Conservation (phyloP, 169 alveolate genomes). For the Eimeria maxima region DNA sequence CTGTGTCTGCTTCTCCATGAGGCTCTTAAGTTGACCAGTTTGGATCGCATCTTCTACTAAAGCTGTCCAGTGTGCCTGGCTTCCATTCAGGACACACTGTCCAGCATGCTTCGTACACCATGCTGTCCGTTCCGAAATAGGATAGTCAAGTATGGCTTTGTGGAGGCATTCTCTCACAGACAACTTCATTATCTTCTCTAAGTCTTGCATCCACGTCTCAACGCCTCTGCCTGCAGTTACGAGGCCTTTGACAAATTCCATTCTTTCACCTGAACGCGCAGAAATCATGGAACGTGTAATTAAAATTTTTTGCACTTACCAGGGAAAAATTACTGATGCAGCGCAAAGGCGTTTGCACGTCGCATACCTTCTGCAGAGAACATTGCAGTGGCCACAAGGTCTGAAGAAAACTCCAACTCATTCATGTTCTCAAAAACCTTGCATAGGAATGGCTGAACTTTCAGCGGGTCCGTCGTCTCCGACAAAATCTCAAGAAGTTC, state of each 20-base stretch:
- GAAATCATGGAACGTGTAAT: not conserved
- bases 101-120: slow-evolving; percentile 97
- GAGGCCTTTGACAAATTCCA: slow-evolving; percentile 90
- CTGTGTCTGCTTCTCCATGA: slow-evolving; percentile 87
- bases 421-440: slow-evolving; percentile 97
- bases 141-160: slow-evolving; percentile 84
- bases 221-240: slow-evolving; percentile 94
- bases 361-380: slow-evolving; percentile 94
- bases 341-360: not conserved
- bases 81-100: slow-evolving; percentile 95
- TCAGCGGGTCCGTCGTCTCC: slow-evolving; percentile 96
- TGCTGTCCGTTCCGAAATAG: slow-evolving; percentile 90
- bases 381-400: slow-evolving; percentile 93
- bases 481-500: slow-evolving; percentile 97
- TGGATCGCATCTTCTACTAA: slow-evolving; percentile 95
- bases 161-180: slow-evolving; percentile 88
- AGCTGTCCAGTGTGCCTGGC: slow-evolving; percentile 95
- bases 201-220: slow-evolving; percentile 96
- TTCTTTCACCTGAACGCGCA: slow-evolving; percentile 79
- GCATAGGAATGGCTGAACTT: slow-evolving; percentile 97
- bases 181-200: slow-evolving; percentile 93
- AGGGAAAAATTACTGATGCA: not conserved
- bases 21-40: slow-evolving; percentile 88
- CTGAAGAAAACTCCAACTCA: slow-evolving; percentile 88
- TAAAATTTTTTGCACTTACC: not conserved